Percentiles rank a stretch among this genome's conserved stretches.
Evolutionary conservation across 441 rosid species (phyloP).

Genomic region (Corymbia citriodora): DNA sequence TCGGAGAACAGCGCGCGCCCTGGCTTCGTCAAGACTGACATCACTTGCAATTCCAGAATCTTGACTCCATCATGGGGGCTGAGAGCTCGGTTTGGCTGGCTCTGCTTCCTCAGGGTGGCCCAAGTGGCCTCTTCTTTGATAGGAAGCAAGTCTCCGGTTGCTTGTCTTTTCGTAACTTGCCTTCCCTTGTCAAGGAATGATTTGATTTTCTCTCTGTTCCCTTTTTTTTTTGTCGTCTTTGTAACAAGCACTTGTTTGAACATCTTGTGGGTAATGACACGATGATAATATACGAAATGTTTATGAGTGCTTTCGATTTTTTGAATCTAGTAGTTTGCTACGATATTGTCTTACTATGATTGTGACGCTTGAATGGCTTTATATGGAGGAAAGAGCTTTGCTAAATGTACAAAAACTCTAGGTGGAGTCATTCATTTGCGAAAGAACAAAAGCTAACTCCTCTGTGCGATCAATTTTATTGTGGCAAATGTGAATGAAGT

Average conservation of each 20-base stretch:
- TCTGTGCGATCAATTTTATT: not conserved
- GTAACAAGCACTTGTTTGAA: not conserved
- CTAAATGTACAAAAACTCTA: not conserved
- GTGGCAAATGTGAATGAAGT: not conserved
- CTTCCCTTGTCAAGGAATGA: not conserved
- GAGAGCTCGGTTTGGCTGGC: not conserved
- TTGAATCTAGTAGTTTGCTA: not conserved
- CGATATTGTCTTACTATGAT: not conserved
- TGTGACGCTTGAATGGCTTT: not conserved
- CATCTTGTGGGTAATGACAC: too few relatives aligned
- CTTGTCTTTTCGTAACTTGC: not conserved
- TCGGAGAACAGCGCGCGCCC: not conserved
- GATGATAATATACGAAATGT: not conserved
- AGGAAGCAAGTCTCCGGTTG: not conserved
- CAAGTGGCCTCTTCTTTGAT: not conserved
- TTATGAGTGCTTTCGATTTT: not conserved
- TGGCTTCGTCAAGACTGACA: not conserved
- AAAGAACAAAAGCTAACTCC: not conserved
- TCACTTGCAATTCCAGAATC: not conserved
- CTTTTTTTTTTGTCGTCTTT: not conserved
- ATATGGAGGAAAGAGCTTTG: not conserved
- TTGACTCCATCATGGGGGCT: not conserved
- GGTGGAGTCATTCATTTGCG: not conserved
- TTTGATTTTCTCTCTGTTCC: too few relatives aligned
- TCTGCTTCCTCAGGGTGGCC: not conserved